These are phyloP conservation scores for Saccharomycopsis malanga DNA, from an alignment of 805 yeast genomes.

Conservation along the genomic window DNA sequence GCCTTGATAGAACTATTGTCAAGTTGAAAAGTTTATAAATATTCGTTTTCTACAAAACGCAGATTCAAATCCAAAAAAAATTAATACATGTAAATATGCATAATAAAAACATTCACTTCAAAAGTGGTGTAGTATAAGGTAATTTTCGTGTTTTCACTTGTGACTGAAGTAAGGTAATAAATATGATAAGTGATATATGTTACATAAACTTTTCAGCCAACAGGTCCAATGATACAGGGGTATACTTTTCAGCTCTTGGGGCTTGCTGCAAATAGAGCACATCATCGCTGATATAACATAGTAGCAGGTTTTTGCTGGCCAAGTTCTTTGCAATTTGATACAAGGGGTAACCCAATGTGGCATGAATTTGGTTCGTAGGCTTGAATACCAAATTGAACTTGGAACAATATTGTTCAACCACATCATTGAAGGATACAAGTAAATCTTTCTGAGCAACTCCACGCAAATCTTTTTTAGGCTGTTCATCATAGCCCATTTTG, in stretches of 20 bases:
- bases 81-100: too few relatives aligned
- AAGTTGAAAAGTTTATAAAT: too few relatives aligned
- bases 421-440: slow-evolving; percentile 51
- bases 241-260: background rate
- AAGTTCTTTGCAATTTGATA: slow-evolving; percentile 34
- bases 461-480: background rate
- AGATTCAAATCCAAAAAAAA: too few relatives aligned
- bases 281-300: slow-evolving; percentile 54
- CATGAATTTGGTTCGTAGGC: slow-evolving; percentile 30
- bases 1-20: too few relatives aligned
- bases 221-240: background rate
- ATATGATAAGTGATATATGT: too few relatives aligned
- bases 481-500: background rate
- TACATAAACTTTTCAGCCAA: background rate
- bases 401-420: slow-evolving; percentile 55
- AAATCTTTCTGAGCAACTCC: slow-evolving; percentile 26
- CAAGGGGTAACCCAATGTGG: slow-evolving; percentile 37
- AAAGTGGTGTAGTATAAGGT: too few relatives aligned
- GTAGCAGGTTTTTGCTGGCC: slow-evolving; percentile 30
- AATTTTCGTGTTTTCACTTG: too few relatives aligned
- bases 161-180: too few relatives aligned
- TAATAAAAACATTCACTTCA: too few relatives aligned
- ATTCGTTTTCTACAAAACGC: too few relatives aligned
- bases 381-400: slow-evolving; percentile 39
- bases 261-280: slow-evolving; percentile 44